phyloP scores from a whole-genome alignment of 2,329 filamentous ascomycete species.

The Penicillium brevicompactum region DNA sequence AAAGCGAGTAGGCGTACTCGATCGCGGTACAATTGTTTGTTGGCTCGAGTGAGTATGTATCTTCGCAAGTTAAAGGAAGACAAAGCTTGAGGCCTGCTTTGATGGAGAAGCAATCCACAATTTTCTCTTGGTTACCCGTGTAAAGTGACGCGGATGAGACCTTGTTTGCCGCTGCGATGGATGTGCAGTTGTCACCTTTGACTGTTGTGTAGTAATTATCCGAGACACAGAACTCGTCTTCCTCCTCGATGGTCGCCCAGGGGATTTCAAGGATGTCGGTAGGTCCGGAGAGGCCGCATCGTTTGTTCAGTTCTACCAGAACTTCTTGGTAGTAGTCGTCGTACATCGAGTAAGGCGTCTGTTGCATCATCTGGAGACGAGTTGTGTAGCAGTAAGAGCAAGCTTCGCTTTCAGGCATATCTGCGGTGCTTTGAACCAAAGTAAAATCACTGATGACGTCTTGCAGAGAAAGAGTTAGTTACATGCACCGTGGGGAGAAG shows the following conservation, averaged over 20 bases:
- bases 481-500: not conserved
- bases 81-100: constrained; percentile 2
- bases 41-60: not conserved
- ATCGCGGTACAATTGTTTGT: constrained; percentile 11
- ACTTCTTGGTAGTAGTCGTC: constrained; percentile 3
- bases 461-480: not conserved
- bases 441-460: constrained; percentile 4
- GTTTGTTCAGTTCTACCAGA: constrained; percentile 5
- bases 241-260: constrained; percentile 1
- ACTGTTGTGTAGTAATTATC: constrained; percentile 5
- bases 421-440: not conserved
- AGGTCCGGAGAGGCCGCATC: constrained; percentile 8
- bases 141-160: constrained; percentile 17
- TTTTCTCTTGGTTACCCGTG: constrained; percentile 33
- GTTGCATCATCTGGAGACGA: constrained; percentile 11
- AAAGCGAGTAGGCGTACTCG: not conserved
- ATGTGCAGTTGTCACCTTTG: constrained; percentile 6
- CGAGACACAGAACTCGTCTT: constrained; percentile 9
- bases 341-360: constrained; percentile 10
- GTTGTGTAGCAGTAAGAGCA: constrained; percentile 13
- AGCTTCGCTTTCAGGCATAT: constrained; percentile 11
- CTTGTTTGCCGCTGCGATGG: constrained; percentile 3
- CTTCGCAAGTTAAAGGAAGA: not conserved
- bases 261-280: constrained; percentile 5
- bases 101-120: constrained; percentile 1